phyloP scores from a whole-genome alignment of 108 stramenopile genomes.

The Skeletonema menzelii region DNA sequence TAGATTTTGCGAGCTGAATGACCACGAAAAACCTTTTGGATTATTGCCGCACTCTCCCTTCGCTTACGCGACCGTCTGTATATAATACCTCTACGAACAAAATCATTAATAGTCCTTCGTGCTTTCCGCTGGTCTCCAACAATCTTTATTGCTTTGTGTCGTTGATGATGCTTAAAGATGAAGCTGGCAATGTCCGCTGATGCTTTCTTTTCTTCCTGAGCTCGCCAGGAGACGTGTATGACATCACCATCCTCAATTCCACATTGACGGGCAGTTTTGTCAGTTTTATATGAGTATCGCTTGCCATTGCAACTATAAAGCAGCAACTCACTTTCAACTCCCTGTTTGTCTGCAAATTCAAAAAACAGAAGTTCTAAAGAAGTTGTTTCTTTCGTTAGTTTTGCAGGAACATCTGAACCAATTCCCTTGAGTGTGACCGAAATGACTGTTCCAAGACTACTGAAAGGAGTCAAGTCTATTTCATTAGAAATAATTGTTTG shows the following conservation, averaged over 20 bases:
- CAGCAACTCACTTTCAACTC: not conserved
- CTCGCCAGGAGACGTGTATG: not conserved
- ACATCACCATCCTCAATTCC: slow-evolving; percentile 3
- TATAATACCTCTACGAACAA: slow-evolving; percentile 1
- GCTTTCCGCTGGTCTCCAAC: slow-evolving; percentile 4
- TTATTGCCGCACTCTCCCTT: not conserved
- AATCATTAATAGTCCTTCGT: not conserved
- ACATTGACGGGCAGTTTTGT: not conserved
- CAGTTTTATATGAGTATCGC: not conserved
- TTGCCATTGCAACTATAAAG: not conserved
- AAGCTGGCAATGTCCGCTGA: not conserved
- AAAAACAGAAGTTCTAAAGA: not conserved
- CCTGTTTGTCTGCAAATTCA: not conserved
- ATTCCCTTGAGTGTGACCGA: not conserved
- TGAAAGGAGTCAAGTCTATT: slow-evolving; percentile 1
- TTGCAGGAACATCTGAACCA: not conserved
- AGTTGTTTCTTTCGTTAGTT: not conserved
- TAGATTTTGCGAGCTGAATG: slow-evolving; percentile 7
- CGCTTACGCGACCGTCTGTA: not conserved
- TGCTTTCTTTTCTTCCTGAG: not conserved
- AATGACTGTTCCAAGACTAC: not conserved
- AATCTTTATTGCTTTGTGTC: not conserved
- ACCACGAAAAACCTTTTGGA: slow-evolving; percentile 1
- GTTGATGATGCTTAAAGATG: not conserved
- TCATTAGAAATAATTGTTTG: not conserved